phyloP scores from a whole-genome alignment of 805 yeast genomes.

The Sugiyamaella floridensis region DNA sequence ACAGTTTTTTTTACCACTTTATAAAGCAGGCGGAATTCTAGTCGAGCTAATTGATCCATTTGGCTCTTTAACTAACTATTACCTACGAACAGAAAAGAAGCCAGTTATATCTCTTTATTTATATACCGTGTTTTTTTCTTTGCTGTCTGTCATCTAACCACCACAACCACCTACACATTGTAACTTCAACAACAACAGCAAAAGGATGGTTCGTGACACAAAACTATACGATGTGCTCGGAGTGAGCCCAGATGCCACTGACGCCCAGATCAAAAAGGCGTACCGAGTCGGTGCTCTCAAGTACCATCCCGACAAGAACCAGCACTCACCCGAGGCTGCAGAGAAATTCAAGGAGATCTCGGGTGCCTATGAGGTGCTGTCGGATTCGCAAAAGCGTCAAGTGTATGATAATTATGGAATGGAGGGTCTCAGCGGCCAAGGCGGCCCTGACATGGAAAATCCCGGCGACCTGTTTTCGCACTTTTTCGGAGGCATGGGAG shows the following conservation, averaged over 20 bases:
- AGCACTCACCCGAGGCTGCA: slow-evolving; percentile 66
- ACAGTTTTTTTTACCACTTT: neutral
- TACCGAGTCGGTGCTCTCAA: slow-evolving; percentile 68
- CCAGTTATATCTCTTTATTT: neutral
- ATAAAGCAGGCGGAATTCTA: neutral
- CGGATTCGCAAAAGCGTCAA: slow-evolving; percentile 83
- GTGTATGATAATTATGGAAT: slow-evolving; percentile 85
- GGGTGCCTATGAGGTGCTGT: slow-evolving; percentile 79
- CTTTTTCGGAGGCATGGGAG: slow-evolving; percentile 58
- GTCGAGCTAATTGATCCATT: neutral
- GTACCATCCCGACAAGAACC: slow-evolving; percentile 82
- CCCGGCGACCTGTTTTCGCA: slow-evolving; percentile 73
- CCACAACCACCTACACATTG: neutral
- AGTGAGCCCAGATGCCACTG: slow-evolving; percentile 46
- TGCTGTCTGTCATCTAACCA: neutral
- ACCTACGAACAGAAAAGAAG: neutral
- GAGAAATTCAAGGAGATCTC: slow-evolving; percentile 93
- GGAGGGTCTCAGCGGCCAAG: slow-evolving; percentile 80
- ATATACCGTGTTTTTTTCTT: neutral
- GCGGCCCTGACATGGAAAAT: slow-evolving; percentile 63
- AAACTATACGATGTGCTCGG: slow-evolving; percentile 57
- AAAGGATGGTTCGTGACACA: slow-evolving; percentile 61
- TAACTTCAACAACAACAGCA: too few relatives aligned
- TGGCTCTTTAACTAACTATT: too few relatives aligned
- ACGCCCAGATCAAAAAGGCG: slow-evolving; percentile 64